Percentiles rank a stretch among this genome's conserved stretches.
Conservation (phyloP, 2,329 filamentous ascomycete genomes). For the Shiraia sp. region DNA sequence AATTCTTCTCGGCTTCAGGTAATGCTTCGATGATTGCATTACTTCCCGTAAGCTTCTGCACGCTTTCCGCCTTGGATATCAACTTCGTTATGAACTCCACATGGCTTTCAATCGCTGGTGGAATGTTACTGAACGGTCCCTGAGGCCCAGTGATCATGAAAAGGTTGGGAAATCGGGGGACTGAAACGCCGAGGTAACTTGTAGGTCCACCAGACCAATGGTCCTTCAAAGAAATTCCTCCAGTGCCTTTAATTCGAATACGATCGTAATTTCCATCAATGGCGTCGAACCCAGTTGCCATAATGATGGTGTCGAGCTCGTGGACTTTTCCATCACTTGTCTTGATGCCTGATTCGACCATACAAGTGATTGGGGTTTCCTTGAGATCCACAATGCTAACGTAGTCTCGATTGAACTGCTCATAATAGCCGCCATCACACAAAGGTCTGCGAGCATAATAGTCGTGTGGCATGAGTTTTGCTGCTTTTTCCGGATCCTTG, state of each 20-base stretch:
- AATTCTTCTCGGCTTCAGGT: slow-evolving; percentile 39
- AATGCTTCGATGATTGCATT: slow-evolving; percentile 33
- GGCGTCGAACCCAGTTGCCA: slow-evolving; percentile 51
- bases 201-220: slow-evolving; percentile 30
- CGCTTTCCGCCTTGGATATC: not conserved
- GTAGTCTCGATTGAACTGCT: slow-evolving; percentile 44
- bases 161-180: slow-evolving; percentile 30
- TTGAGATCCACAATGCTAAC: slow-evolving; percentile 46
- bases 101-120: slow-evolving; percentile 43
- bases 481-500: slow-evolving; percentile 49
- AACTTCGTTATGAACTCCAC: slow-evolving; percentile 38
- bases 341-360: slow-evolving; percentile 43
- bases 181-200: slow-evolving; percentile 39
- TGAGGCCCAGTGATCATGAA: slow-evolving; percentile 50
- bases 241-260: slow-evolving; percentile 19
- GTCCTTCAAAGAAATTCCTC: slow-evolving; percentile 27
- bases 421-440: slow-evolving; percentile 48
- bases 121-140: slow-evolving; percentile 49
- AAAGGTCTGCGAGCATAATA: slow-evolving; percentile 46
- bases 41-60: slow-evolving; percentile 9
- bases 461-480: slow-evolving; percentile 47
- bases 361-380: slow-evolving; percentile 38
- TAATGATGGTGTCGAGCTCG: slow-evolving; percentile 45
- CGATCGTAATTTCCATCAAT: slow-evolving; percentile 30
- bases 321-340: slow-evolving; percentile 38